phyloP scores from a whole-genome alignment of 768 basidiomycete species.

The Pisolithus microcarpus region DNA sequence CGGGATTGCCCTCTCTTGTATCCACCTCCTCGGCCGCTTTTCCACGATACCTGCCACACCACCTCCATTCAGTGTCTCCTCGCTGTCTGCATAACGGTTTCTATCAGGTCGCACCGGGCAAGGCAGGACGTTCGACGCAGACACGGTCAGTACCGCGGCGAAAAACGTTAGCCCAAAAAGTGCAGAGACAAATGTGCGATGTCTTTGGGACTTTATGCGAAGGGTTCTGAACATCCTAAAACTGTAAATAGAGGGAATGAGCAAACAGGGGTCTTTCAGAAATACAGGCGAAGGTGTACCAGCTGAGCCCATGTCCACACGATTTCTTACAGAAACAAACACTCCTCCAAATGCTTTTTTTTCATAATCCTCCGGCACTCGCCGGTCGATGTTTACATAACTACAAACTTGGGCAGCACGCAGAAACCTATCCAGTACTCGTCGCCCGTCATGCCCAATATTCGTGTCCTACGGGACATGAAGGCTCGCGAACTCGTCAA shows the following conservation, averaged over 20 bases:
- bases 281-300: slow-evolving; percentile 9
- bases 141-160: slow-evolving; percentile 72
- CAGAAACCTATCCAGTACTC: not conserved
- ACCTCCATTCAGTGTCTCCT: slow-evolving; percentile 22
- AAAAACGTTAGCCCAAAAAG: slow-evolving; percentile 78
- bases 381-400: not conserved
- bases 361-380: not conserved
- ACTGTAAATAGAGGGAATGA: not conserved
- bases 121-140: slow-evolving; percentile 70
- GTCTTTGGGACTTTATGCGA: slow-evolving; percentile 48
- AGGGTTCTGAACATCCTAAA: slow-evolving; percentile 55
- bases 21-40: slow-evolving; percentile 71
- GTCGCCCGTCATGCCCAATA: slow-evolving; percentile 31
- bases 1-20: slow-evolving; percentile 52
- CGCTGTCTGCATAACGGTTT: slow-evolving; percentile 52
- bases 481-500: slow-evolving; percentile 67
- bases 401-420: not conserved
- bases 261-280: not conserved
- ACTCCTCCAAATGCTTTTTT: not conserved
- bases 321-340: not conserved
- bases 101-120: slow-evolving; percentile 66
- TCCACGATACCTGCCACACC: slow-evolving; percentile 38
- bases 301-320: slow-evolving; percentile 20
- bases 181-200: slow-evolving; percentile 67
- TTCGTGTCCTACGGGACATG: slow-evolving; percentile 65